Evolutionary conservation across 2,329 filamentous ascomycete genomes (phyloP).

Genomic region (Neoscytalidium dimidiatum): DNA sequence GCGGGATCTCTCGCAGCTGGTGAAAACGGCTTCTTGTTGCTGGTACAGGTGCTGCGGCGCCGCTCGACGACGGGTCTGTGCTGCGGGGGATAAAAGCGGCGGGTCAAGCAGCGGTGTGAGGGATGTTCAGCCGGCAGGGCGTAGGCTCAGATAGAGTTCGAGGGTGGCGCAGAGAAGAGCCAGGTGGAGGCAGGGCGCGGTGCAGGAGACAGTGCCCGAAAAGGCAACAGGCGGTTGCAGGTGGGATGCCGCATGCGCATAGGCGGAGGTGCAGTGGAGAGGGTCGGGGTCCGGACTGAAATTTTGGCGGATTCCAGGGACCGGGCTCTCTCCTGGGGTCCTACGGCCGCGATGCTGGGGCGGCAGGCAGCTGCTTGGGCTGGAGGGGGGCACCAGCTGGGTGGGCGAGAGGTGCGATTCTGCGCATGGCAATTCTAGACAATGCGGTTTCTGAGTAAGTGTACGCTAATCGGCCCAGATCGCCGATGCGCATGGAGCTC

Average conservation of each 20-base stretch:
- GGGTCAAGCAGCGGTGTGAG: neutral
- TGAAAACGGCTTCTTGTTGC: neutral
- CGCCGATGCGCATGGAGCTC: conserved; percentile 13
- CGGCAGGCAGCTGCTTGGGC: neutral
- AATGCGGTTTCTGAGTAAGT: conserved; percentile 14
- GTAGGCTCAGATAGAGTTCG: neutral
- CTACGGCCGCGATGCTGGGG: too few relatives aligned
- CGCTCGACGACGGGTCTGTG: neutral
- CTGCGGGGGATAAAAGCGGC: neutral
- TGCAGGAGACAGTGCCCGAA: neutral
- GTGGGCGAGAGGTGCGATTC: neutral
- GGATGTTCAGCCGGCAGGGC: neutral
- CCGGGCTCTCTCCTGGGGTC: too few relatives aligned
- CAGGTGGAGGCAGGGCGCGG: neutral
- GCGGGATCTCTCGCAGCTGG: neutral
- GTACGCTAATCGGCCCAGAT: conserved; percentile 4
- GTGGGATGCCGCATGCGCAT: neutral
- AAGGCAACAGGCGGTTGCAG: neutral
- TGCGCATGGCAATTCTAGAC: conserved; percentile 10
- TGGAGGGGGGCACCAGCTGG: neutral
- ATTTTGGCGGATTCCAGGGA: neutral
- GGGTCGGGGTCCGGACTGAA: neutral
- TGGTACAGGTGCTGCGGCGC: too few relatives aligned
- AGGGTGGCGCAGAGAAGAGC: neutral
- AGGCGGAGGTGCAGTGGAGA: neutral